These are phyloP conservation scores for Malania oleifera DNA, from an alignment of 164 flowering plant genomes.

Conservation along the genomic window DNA sequence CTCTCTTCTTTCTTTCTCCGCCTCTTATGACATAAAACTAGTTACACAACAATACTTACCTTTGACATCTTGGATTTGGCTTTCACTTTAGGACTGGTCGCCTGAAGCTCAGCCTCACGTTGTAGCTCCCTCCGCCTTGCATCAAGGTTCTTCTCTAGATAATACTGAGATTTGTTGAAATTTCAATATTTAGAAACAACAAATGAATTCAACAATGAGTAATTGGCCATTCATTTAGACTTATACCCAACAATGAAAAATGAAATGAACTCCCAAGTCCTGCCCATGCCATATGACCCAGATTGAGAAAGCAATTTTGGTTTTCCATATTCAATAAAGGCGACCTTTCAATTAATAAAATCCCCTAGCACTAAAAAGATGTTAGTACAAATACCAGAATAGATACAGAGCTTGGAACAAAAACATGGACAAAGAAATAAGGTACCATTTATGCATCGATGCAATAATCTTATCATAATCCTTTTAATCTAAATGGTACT, in stretches of 20 bases:
- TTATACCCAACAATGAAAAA: no score
- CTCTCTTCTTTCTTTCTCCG: background rate
- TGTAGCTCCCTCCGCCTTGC: conserved; percentile 71
- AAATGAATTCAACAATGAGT: background rate
- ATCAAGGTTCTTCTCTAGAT: conserved; percentile 92
- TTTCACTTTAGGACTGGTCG: conserved; percentile 83
- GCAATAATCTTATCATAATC: no score
- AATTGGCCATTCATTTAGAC: background rate
- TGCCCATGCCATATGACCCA: background rate
- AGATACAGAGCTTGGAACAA: no score
- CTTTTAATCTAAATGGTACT: no score
- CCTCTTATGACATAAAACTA: background rate
- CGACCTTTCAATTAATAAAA: no score
- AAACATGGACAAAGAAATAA: no score
- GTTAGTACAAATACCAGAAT: no score
- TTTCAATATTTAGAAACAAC: background rate
- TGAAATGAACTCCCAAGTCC: background rate
- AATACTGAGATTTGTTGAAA: conserved; percentile 55
- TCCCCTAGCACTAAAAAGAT: no score
- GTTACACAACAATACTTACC: conserved; percentile 31
- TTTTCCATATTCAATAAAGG: no score
- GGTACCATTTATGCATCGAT: no score
- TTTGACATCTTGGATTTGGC: conserved; percentile 98
- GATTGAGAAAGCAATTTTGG: no score
- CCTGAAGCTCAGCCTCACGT: conserved; percentile 94